These are phyloP conservation scores for Pseudonitzschia multiseries DNA, from an alignment of 108 stramenopile genomes.

Conservation along the genomic window DNA sequence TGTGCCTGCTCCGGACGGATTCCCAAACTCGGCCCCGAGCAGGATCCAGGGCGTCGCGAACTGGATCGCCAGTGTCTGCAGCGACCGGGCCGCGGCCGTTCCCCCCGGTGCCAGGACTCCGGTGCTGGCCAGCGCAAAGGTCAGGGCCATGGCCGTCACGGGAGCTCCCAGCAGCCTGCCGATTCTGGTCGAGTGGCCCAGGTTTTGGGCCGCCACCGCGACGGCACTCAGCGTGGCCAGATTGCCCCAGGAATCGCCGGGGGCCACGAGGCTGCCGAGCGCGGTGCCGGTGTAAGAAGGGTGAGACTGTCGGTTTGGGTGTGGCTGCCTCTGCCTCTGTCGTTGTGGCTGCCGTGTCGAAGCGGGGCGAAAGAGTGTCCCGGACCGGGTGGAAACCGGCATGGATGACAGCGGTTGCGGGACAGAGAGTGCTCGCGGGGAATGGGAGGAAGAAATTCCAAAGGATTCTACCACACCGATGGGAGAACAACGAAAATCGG, in stretches of 20 bases:
- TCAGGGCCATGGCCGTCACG: conserved; percentile 78
- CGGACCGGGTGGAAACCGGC: no score
- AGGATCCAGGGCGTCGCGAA: conserved; percentile 77
- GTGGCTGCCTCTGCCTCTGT: no score
- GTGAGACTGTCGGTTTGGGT: no score
- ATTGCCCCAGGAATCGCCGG: conserved; percentile 70
- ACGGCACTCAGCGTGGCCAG: conserved; percentile 47
- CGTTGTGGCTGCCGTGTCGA: neutral
- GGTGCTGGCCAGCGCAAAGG: conserved; percentile 68
- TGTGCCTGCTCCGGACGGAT: neutral
- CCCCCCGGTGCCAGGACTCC: conserved; percentile 66
- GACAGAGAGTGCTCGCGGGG: no score
- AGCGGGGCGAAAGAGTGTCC: no score
- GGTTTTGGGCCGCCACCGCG: conserved; percentile 49
- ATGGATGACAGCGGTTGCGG: no score
- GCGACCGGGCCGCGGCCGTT: conserved; percentile 41
- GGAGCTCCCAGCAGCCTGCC: conserved; percentile 76
- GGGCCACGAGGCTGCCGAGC: neutral
- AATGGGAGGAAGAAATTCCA: no score
- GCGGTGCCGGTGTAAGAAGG: no score
- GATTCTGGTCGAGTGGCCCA: conserved; percentile 55
- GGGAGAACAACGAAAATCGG: no score
- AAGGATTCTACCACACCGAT: no score
- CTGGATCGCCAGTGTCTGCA: conserved; percentile 46
- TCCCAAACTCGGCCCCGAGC: conserved; percentile 68